Evolutionary conservation across 768 basidiomycete genomes (phyloP), one percentile per base, ranked within the genome.

Genomic region (Lactarius sp.): DNA sequence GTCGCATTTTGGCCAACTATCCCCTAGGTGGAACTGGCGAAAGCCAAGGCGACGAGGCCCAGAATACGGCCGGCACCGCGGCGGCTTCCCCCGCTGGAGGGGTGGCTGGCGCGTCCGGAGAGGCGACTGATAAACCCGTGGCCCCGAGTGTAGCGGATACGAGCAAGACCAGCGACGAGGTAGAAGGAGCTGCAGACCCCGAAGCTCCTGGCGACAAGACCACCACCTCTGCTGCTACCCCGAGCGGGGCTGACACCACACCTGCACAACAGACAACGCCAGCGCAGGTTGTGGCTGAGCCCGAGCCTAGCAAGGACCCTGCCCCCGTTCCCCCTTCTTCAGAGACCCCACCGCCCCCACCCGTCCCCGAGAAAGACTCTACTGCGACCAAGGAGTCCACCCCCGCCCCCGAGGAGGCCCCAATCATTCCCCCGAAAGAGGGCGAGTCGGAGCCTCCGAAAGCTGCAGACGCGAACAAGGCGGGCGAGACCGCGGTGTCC

Each of bases 321-420:
- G 14, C 36, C 10, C 12, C 44, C 27, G 16, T 16, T 31, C 42
- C 58, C 37, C 1, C 18, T 47, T 7, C 52, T 3, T 4, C 34
- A 13, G 54, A 37, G 20, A 2, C 27, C 27, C 6, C 59, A 3
- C 13, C 47, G 9, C 37, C 52, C 10, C 58, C 59, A 16, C 49
- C 54, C 39, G 18, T 60, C 36, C 58, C 58, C 6, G 41, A 36
- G 14, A 56, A 60, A 6, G 42, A 60, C 8, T 7, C 62, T n/a
- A 16, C 31, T n/a, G 39, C 14, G 4, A 37, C n/a, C 49, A 41
- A 37, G 4, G 27, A 34, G 3, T 13, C 54, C 16, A 14, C 1
- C 54, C 7, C 59, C 18, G 14, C 18, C 6, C 6, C 49, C 22
- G 27, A 56, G 16, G 36, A 47, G n/a, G 8, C 47, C 8, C 36